A percentile compares a stretch with the other conserved stretches of the same genome.
Evolutionary conservation across 75 land plant genomes (phyloP).

Genomic region (Gnetum montanum): DNA sequence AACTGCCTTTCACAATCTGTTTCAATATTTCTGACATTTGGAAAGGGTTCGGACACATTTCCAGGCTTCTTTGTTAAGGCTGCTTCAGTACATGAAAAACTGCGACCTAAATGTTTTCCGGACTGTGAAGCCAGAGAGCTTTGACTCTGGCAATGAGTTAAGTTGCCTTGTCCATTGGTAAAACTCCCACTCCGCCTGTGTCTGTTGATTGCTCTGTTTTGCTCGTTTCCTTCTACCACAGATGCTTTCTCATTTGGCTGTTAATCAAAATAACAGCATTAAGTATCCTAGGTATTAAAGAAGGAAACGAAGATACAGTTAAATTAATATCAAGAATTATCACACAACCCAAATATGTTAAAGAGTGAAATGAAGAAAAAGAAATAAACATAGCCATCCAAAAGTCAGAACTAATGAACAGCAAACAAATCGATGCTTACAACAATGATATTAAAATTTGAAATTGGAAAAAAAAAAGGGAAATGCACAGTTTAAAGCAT

Average conservation of each 20-base stretch:
- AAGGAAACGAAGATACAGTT: no score
- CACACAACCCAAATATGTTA: no score
- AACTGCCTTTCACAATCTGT: neutral
- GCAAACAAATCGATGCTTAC: no score
- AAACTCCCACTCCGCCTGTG: conserved; percentile 6
- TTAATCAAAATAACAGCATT: neutral
- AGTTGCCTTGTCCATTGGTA: neutral
- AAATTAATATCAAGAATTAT: no score
- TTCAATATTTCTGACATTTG: neutral
- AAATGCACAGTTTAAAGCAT: no score
- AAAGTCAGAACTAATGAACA: no score
- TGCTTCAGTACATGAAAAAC: neutral
- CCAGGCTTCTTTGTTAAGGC: no score
- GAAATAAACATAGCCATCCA: no score
- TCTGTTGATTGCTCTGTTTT: neutral
- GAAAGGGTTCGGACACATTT: neutral
- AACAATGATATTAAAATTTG: no score
- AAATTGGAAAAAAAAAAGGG: no score
- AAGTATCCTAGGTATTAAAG: neutral
- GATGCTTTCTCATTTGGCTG: neutral
- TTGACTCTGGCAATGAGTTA: neutral
- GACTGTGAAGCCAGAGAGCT: neutral
- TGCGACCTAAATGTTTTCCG: neutral
- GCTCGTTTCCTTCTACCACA: neutral
- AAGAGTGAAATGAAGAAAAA: no score